Conservation (phyloP, 768 basidiomycete species). For the Pleurotus citrinopileatus region DNA sequence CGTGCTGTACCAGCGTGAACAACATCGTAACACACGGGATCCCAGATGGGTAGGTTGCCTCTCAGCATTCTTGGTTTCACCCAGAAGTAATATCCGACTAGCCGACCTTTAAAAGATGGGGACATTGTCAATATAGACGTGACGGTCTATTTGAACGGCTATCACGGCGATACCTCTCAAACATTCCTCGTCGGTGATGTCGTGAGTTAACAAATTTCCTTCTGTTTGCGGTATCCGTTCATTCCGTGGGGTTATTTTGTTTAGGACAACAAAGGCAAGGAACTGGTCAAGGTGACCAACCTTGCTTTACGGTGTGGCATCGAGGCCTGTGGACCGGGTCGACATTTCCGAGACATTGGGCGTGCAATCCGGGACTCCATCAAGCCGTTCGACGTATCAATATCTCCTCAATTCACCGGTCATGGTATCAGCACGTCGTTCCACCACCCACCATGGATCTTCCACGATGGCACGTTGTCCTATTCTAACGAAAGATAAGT, state of each 20-base stretch:
- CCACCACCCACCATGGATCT: conserved; percentile 80
- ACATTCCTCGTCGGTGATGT: conserved; percentile 83
- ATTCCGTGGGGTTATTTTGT: neutral
- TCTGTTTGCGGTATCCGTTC: neutral
- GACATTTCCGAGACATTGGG: conserved; percentile 69
- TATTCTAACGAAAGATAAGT: neutral
- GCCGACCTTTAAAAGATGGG: conserved; percentile 75
- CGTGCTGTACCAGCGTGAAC: conserved; percentile 84
- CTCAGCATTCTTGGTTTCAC: neutral
- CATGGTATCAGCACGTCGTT: conserved; percentile 87
- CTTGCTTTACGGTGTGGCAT: conserved; percentile 71
- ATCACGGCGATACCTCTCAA: conserved; percentile 86
- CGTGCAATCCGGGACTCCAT: conserved; percentile 47
- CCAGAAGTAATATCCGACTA: conserved; percentile 24
- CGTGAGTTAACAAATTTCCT: conserved; percentile 34
- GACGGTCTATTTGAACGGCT: conserved; percentile 79
- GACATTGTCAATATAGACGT: conserved; percentile 91
- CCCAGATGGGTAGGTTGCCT: conserved; percentile 71
- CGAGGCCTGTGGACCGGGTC: conserved; percentile 69
- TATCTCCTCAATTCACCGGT: conserved; percentile 74
- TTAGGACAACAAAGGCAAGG: conserved; percentile 68
- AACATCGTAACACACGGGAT: conserved; percentile 88
- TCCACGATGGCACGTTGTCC: conserved; percentile 62
- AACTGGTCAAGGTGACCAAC: conserved; percentile 62
- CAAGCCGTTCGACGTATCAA: conserved; percentile 39